Base-by-base conservation (phyloP, 2,329 filamentous ascomycete genomes). In the Penicillium corylophilum region DNA sequence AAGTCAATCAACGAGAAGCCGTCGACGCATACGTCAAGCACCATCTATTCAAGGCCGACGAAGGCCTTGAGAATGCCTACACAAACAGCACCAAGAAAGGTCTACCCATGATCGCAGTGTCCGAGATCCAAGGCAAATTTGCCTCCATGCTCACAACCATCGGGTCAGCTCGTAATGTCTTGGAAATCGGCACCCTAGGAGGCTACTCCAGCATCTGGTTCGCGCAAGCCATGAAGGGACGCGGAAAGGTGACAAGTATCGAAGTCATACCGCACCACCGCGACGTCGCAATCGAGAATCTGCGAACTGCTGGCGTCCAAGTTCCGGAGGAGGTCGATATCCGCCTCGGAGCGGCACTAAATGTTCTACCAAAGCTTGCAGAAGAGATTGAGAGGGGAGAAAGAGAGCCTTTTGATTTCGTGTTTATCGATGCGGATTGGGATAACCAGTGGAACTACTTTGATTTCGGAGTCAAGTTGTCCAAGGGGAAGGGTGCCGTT, bases 161-260 rank as follows among this genome's bases (percentile, higher is more conserved):
- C 16, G 36, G 16, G n/a, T 18, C 16, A 10, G 36, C 23, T 10
- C 15, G 22, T 10, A 18, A 66, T 4, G 69, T 78, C 2, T 76
- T 84, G 31, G 81, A 84, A 61, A 69, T 84, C 43, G 81, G 81
- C 22, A 82, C 79, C 0, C 63, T 84, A 23, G 80, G 80, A 12
- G 81, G 75, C 7, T 83, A 81, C 63, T 76, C 74, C 1, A 74
- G 77, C 13, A 79, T 82, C 48, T 83, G 77, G 72, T 71, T 84
- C 44, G 79, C 79, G 2, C 64, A 39, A 13, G 43, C 33, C 13
- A 15, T 41, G 12, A 46, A 51, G 8, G 45, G 47, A 2, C 31
- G 36, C 1, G 59, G 64, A 18, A 62, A 72, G 16, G 73, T 83
- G 15, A 81, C 77, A 0, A 81, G 73, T 42, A 71, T 84, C 44